A percentile compares a stretch with the other conserved stretches of the same genome.
phyloP scores from a whole-genome alignment of 495 filamentous ascomycete genomes.

The Elaphomyces granulatus region DNA sequence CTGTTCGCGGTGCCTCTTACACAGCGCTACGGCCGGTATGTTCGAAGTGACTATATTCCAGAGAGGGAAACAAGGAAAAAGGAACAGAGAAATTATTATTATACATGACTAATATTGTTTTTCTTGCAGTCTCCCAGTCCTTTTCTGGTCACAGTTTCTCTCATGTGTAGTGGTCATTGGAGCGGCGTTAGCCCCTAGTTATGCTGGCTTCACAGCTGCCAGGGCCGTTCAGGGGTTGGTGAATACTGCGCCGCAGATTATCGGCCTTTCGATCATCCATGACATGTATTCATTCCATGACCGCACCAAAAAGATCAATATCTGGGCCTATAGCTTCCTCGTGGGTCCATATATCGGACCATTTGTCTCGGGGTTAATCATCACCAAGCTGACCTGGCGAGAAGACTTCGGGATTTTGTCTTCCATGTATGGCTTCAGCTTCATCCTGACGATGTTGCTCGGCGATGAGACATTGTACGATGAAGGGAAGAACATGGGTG shows the following conservation, averaged over 20 bases:
- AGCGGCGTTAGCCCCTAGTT: slow-evolving; percentile 30
- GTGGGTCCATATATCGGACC: slow-evolving; percentile 33
- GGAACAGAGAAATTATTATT: too few species aligned
- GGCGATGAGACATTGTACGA: slow-evolving; percentile 37
- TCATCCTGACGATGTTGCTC: slow-evolving; percentile 27
- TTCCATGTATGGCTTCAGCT: slow-evolving; percentile 31
- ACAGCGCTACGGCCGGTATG: slow-evolving; percentile 34
- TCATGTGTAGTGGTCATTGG: slow-evolving; percentile 33
- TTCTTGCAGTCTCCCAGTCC: slow-evolving; percentile 28
- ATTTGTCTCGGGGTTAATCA: slow-evolving; percentile 29
- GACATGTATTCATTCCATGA: slow-evolving; percentile 34
- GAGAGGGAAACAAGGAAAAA: too few species aligned
- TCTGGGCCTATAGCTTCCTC: slow-evolving; percentile 29
- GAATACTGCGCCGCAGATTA: slow-evolving; percentile 31
- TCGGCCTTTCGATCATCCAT: slow-evolving; percentile 32
- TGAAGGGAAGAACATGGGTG: too few species aligned
- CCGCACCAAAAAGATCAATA: slow-evolving; percentile 35
- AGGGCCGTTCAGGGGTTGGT: slow-evolving; percentile 41
- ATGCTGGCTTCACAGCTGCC: slow-evolving; percentile 32
- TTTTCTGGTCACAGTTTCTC: slow-evolving; percentile 38
- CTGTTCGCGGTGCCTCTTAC: slow-evolving; percentile 37
- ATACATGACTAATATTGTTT: too few species aligned
- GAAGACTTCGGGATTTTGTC: slow-evolving; percentile 31
- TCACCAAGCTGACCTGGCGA: slow-evolving; percentile 23
- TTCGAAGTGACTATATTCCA: too few species aligned